Percentiles rank a stretch among this genome's conserved stretches.
phyloP scores from a whole-genome alignment of 129 eudicot genomes.

The carrot (Daucus carota) region DNA sequence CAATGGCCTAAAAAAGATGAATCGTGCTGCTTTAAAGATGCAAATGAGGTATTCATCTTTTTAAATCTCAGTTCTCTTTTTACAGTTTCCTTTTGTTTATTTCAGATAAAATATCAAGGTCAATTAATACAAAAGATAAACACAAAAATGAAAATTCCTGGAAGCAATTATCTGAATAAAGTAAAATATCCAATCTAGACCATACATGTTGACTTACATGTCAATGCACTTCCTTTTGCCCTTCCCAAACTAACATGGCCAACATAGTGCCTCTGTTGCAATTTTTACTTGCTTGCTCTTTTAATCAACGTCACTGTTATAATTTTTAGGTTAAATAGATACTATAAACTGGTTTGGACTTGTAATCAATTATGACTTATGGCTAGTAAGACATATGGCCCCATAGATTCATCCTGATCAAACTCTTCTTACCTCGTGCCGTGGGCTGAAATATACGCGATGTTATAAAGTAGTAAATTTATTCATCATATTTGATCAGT shows the following conservation, averaged over 20 bases:
- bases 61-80: not conserved
- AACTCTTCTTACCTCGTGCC: not conserved
- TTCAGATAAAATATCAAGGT: not conserved
- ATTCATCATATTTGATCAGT: not conserved
- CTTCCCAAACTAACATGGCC: not conserved
- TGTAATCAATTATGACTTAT: not conserved
- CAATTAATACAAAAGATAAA: not conserved
- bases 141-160: not conserved
- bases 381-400: not conserved
- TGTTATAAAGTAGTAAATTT: no score
- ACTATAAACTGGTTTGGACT: not conserved
- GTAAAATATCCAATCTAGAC: not conserved
- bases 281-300: not conserved
- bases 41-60: slow-evolving; percentile 60
- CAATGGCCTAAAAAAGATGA: slow-evolving; percentile 90
- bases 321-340: not conserved
- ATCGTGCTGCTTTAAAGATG: slow-evolving; percentile 56
- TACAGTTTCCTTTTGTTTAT: not conserved
- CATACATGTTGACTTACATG: not conserved
- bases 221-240: not conserved
- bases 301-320: not conserved
- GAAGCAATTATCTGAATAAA: not conserved
- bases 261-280: not conserved
- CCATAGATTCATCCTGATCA: not conserved
- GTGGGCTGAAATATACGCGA: not conserved